Conservation (phyloP, 2,329 filamentous ascomycete species). For the Dothistroma pini region DNA sequence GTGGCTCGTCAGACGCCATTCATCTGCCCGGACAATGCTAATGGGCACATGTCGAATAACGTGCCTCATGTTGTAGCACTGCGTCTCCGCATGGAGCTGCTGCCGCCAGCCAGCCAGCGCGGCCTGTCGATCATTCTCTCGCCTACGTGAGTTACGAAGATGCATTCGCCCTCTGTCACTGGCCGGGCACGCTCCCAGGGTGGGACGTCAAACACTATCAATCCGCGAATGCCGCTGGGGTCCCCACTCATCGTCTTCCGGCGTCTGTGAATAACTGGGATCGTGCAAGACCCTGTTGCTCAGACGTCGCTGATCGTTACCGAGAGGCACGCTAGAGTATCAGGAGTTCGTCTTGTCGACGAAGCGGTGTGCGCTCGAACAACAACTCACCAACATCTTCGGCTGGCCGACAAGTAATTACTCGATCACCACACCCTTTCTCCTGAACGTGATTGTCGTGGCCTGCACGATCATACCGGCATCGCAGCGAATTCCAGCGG, state of each 20-base stretch:
- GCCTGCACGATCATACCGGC: background rate
- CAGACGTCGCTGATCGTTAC: background rate
- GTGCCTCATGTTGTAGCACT: slow-evolving; percentile 1
- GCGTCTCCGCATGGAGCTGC: background rate
- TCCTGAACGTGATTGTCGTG: slow-evolving; percentile 1
- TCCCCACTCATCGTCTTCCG: background rate
- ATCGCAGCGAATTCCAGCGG: background rate
- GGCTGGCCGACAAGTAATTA: background rate
- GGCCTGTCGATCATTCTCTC: background rate
- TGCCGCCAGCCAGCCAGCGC: background rate
- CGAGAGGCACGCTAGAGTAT: background rate
- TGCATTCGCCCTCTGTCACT: background rate
- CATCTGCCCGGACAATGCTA: background rate
- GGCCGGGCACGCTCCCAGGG: background rate
- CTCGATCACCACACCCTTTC: background rate
- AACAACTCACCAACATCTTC: background rate
- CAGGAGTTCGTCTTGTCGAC: background rate
- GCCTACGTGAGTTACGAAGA: background rate
- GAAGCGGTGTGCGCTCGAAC: background rate
- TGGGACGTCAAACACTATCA: background rate
- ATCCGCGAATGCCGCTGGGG: background rate
- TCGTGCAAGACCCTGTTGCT: background rate
- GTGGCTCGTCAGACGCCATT: slow-evolving; percentile 1
- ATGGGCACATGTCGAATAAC: too few relatives aligned
- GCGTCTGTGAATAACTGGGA: background rate